phyloP scores from a whole-genome alignment of 129 eudicot genomes.

The Calendula officinalis region DNA sequence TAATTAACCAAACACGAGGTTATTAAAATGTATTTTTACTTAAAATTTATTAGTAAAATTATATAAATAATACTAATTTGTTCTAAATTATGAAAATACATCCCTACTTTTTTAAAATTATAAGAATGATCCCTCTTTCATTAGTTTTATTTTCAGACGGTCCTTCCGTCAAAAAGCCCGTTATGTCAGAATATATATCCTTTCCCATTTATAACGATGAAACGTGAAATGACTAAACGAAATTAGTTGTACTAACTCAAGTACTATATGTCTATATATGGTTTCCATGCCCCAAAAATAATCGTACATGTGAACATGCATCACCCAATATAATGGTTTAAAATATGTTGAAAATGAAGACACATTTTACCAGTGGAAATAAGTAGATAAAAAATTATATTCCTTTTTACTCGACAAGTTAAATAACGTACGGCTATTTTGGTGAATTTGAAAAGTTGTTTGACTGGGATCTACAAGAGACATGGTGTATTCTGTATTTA shows the following conservation, averaged over 20 bases:
- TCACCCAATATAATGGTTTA: not conserved
- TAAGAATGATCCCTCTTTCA: no score
- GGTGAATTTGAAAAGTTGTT: not conserved
- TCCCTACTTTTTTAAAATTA: no score
- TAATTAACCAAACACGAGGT: no score
- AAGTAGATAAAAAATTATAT: not conserved
- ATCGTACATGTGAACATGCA: constrained; percentile 10
- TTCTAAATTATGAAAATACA: no score
- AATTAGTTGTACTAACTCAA: not conserved
- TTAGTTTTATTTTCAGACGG: no score
- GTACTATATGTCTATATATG: not conserved
- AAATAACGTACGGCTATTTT: not conserved
- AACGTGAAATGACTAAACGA: not conserved
- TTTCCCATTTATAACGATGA: no score
- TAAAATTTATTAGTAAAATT: no score
- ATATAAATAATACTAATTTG: no score
- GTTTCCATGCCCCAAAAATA: not conserved
- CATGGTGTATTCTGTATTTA: not conserved
- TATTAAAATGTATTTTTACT: no score
- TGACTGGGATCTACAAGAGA: constrained; percentile 10
- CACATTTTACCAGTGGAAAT: not conserved
- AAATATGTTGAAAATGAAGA: not conserved
- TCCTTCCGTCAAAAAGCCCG: no score
- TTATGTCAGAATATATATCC: no score
- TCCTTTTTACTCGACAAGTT: not conserved